Conservation (phyloP, 306 rosid genomes). For the Cucumis hystrix region DNA sequence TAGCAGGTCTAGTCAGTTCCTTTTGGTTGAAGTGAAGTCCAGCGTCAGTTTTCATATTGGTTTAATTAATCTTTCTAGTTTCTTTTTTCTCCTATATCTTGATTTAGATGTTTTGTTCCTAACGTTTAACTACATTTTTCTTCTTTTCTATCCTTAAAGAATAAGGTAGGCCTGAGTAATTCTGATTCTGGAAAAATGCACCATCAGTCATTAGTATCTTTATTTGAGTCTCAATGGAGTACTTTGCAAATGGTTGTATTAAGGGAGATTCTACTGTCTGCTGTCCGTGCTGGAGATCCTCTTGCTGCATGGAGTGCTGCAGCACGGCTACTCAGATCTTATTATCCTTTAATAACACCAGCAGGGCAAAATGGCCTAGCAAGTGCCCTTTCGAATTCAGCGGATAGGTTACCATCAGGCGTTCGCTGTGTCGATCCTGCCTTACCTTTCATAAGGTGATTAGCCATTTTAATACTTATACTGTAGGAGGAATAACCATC, state of each 20-base stretch:
- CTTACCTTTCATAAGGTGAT: slow-evolving; percentile 83
- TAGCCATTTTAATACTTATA: slow-evolving; percentile 6
- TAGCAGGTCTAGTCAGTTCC: not conserved
- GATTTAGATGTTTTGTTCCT: not conserved
- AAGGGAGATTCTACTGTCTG: slow-evolving; percentile 90
- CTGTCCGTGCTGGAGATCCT: slow-evolving; percentile 96
- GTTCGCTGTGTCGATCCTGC: slow-evolving; percentile 93
- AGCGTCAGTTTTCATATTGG: not conserved
- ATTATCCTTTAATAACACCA: slow-evolving; percentile 91
- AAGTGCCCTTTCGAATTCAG: slow-evolving; percentile 78
- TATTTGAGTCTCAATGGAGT: slow-evolving; percentile 97
- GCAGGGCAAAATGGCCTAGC: slow-evolving; percentile 91
- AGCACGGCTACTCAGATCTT: slow-evolving; percentile 80
- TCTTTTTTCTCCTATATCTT: not conserved
- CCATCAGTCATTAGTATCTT: slow-evolving; percentile 74
- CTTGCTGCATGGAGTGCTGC: slow-evolving; percentile 99
- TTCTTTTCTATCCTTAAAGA: slow-evolving; percentile 29
- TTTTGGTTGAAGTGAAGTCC: not conserved
- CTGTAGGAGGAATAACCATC: not conserved
- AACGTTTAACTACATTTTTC: not conserved
- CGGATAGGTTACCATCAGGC: slow-evolving; percentile 82
- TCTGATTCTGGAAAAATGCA: slow-evolving; percentile 55
- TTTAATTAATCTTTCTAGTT: not conserved
- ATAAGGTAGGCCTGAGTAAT: slow-evolving; percentile 48
- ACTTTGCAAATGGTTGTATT: slow-evolving; percentile 91